Evolutionary conservation across 805 yeast genomes (phyloP).

Genomic region (Starmera amethionina): DNA sequence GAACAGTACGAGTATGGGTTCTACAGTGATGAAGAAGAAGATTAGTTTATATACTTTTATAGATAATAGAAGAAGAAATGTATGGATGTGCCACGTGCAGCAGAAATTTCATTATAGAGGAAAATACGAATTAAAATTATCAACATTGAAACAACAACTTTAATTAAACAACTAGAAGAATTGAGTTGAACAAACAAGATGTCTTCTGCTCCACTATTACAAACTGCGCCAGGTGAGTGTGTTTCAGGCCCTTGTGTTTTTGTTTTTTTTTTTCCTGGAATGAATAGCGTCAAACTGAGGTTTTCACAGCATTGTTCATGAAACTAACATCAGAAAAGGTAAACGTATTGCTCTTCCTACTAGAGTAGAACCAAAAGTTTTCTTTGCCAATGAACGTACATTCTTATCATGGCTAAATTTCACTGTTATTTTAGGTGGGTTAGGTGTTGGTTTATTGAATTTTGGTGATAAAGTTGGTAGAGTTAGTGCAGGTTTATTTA

Average conservation of each 20-base stretch:
- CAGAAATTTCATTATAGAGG: too few species aligned
- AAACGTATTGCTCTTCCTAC: slow-evolving; percentile 97
- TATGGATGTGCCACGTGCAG: too few species aligned
- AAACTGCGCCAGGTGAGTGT: slow-evolving; percentile 57
- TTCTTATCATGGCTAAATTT: slow-evolving; percentile 97
- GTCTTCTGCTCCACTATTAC: slow-evolving; percentile 68
- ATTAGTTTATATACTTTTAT: slow-evolving; percentile 4
- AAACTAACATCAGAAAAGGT: slow-evolving; percentile 22
- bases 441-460: slow-evolving; percentile 91
- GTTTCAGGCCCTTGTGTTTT: not conserved
- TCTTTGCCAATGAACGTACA: slow-evolving; percentile 98
- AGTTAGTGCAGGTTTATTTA: slow-evolving; percentile 87
- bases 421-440: slow-evolving; percentile 95
- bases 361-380: slow-evolving; percentile 96
- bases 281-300: not conserved
- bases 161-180: too few species aligned
- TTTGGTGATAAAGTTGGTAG: slow-evolving; percentile 94
- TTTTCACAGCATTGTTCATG: too few species aligned
- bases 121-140: too few species aligned
- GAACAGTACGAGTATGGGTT: slow-evolving; percentile 43
- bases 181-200: slow-evolving; percentile 18
- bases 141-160: too few species aligned
- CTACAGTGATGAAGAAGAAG: slow-evolving; percentile 33
- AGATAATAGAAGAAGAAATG: too few species aligned
- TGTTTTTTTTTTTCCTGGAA: not conserved